Evolutionary conservation across 2,329 filamentous ascomycete genomes (phyloP), one percentile per base, ranked within the genome.

Genomic region (Talaromyces sp.): DNA sequence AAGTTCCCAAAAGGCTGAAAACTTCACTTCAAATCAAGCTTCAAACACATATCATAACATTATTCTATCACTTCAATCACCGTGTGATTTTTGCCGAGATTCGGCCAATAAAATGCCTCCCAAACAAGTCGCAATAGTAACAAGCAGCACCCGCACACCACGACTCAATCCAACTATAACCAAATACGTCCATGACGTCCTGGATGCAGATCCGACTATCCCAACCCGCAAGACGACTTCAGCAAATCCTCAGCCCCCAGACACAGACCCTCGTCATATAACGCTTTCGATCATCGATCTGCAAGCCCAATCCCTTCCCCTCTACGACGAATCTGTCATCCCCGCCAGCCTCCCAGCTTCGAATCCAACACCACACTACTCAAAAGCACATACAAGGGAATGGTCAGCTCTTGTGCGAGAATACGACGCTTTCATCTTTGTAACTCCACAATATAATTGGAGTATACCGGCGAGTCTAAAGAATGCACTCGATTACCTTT

Each of bases 401-500:
- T 79, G 76, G 76, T 73, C 70, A 0, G 37, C 51, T 1, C 60
- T 70, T 17, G 71, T 78, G 39, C 49, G 55, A 0, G 54, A 61
- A 8, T 67, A 70, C 52, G 62, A 67, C 11, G 75, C 62, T 0
- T 78, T 75, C 43, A 70, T 78, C 47, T 77, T 79, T 49, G 62
- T 77, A 5, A 70, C 69, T 2, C 74, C 75, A 2, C 74, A 75
- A 36, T 86, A 86, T 63, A 86, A 86, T 70, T 80, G 71, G 64
- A 77, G 80, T 20, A 69, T 84, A 5, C 72, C 83, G 0, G 82
- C 78, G 0, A 76, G 72, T 6, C 68, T 82, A 44, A 86, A 86
- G 72, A 87, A 86, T 62, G 83, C 84, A 5, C 76, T 87, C 50
- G 84, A 86, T 64, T 86, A 83, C 61, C 74, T 87, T 1, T 79